A percentile compares a stretch with the other conserved stretches of the same genome.
Evolutionary conservation across 257 asterid species (phyloP).

Genomic region (Ligustrum vulgare): DNA sequence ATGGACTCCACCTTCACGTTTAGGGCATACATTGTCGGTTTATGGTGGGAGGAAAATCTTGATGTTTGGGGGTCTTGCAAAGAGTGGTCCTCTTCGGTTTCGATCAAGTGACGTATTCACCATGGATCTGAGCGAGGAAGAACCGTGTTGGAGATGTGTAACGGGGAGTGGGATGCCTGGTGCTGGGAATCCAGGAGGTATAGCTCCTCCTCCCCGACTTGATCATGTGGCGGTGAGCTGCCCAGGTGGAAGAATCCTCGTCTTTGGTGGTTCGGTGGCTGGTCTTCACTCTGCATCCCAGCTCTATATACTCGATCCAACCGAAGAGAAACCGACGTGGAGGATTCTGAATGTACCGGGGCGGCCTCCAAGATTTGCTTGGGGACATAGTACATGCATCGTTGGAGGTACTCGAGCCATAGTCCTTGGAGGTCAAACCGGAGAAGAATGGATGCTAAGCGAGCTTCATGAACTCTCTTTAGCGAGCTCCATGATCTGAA

Average conservation of each 20-base stretch:
- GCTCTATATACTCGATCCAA: conserved; percentile 88
- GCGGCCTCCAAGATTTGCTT: conserved; percentile 79
- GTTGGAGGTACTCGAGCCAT: conserved; percentile 96
- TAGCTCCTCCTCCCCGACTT: conserved; percentile 93
- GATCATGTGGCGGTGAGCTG: conserved; percentile 96
- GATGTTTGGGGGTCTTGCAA: conserved; percentile 33
- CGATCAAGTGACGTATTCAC: conserved; percentile 95
- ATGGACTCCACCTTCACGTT: conserved; percentile 2
- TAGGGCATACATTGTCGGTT: conserved; percentile 1
- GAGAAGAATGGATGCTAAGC: conserved; percentile 95
- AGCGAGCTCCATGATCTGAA: conserved; percentile 50
- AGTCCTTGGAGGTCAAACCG: conserved; percentile 93
- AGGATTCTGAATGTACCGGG: conserved; percentile 88
- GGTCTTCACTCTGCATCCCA: conserved; percentile 98
- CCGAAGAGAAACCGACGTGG: conserved; percentile 97
- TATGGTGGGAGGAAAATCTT: conserved; percentile 3
- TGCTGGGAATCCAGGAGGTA: conserved; percentile 92
- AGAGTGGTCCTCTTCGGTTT: conserved; percentile 81
- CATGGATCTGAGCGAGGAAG: conserved; percentile 87
- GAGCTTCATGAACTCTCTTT: conserved; percentile 89
- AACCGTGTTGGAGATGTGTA: conserved; percentile 87
- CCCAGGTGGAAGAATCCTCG: conserved; percentile 81
- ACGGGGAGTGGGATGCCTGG: conserved; percentile 97
- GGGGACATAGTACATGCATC: conserved; percentile 95
- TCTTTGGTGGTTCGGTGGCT: conserved; percentile 93